phyloP scores from a whole-genome alignment of 2,329 filamentous ascomycete genomes.

The Epichloe coenophiala region DNA sequence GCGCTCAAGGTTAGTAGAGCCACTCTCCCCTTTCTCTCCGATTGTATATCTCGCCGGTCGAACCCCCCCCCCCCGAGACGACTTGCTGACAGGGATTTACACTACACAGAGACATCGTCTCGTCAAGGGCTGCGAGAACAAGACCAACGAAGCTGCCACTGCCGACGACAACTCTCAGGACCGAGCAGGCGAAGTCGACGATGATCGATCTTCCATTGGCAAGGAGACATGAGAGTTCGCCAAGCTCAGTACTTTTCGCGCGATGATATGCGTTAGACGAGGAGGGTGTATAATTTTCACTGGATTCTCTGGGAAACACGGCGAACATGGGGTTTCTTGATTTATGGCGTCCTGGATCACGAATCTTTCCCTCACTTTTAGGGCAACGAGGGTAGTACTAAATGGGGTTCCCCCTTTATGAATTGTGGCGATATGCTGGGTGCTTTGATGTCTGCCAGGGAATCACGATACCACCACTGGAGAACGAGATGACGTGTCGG shows the following conservation, averaged over 20 bases:
- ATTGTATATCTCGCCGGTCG: neutral
- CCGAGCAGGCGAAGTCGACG: constrained; percentile 3
- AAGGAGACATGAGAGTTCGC: constrained; percentile 1
- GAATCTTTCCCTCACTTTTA: neutral
- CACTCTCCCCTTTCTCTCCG: neutral
- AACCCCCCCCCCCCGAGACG: neutral
- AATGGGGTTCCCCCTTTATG: neutral
- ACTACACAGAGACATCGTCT: constrained; percentile 41
- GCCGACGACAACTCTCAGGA: constrained; percentile 9
- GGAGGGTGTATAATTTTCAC: neutral
- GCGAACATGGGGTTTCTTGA: neutral
- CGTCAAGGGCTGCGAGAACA: constrained; percentile 47
- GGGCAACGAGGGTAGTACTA: neutral
- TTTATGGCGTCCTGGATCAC: constrained; percentile 1
- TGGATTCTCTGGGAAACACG: constrained; percentile 1
- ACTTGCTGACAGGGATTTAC: neutral
- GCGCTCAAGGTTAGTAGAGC: constrained; percentile 68
- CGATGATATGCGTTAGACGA: neutral
- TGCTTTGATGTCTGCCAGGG: neutral
- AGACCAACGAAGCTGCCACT: constrained; percentile 14
- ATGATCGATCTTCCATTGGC: constrained; percentile 4
- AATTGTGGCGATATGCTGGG: neutral
- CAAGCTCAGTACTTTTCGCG: neutral
- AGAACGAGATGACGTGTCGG: neutral
- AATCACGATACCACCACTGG: neutral